phyloP scores from a whole-genome alignment of 2,329 filamentous ascomycete genomes.

The Chaetomium globosum region DNA sequence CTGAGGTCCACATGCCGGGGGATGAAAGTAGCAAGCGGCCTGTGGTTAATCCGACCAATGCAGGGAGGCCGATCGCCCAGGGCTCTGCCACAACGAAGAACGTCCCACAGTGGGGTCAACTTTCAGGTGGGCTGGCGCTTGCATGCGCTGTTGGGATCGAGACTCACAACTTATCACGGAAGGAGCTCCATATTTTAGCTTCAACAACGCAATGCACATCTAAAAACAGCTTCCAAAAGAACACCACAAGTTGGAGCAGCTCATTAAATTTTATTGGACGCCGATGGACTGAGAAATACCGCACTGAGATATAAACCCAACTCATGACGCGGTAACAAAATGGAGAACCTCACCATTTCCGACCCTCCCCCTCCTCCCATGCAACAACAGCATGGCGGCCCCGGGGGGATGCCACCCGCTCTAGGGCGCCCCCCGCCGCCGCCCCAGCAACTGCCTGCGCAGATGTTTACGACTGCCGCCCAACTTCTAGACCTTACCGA shows the following conservation, averaged over 20 bases:
- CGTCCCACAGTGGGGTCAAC: conserved; percentile 16
- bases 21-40: background rate
- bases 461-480: conserved; percentile 98
- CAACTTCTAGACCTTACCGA: conserved; percentile 95
- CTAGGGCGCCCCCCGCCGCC: conserved; percentile 44
- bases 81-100: background rate
- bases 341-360: conserved; percentile 43
- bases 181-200: conserved; percentile 14
- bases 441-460: conserved; percentile 72
- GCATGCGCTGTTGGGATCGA: background rate
- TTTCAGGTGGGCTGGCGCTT: background rate
- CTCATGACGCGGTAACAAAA: conserved; percentile 29
- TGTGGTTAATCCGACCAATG: background rate
- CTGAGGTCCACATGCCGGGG: background rate
- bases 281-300: conserved; percentile 25
- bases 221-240: background rate
- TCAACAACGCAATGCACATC: conserved; percentile 17
- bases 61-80: background rate
- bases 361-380: conserved; percentile 36
- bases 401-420: conserved; percentile 31
- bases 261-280: conserved; percentile 11
- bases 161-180: conserved; percentile 9
- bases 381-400: conserved; percentile 29
- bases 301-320: conserved; percentile 8
- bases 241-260: conserved; percentile 11